Evolutionary conservation across 768 basidiomycete species (phyloP), one percentile per base, ranked within the genome.

Genomic region (Heimioporus sp.): DNA sequence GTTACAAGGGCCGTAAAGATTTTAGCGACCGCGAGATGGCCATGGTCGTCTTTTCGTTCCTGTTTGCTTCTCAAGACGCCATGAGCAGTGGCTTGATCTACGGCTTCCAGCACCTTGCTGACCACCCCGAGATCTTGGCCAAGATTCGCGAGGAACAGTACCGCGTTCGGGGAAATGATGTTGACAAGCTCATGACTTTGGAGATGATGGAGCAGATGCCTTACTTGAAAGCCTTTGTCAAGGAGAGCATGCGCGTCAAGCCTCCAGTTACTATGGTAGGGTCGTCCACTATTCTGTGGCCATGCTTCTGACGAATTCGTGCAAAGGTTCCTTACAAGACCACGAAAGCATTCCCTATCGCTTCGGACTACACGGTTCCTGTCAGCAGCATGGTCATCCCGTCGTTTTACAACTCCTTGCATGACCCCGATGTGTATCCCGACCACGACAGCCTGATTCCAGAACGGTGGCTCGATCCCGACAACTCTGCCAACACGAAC

Each of bases 61-160:
- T 99, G 48, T 98, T 98, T 63, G 97, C 92, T 2, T 89, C 86
- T 21, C 92, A 97, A 75, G 97, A 99, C 67, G 97, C 97, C 43
- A 98, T 99, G 97, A 92, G 91, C 67, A 93, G 90, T 54, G 95
- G 94, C 45, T 75, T 98, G 62, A 93, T 97, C 64, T 98, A 92
- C 69, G 88, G 85, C 36, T 97, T 98, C 83, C 97, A 99, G 72
- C 92, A 95, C 70, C 79, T 97, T 35, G 91, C 90, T 40, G 97
- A 98, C 70, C 79, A 91, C 66, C 96, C 96, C 1, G 88, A 93
- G 21, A 74, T 97, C 48, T 72, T 96, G 59, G 83, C 81, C 35
- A 98, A 96, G 73, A 81, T 98, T 56, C 82, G 89, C 48, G 90
- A 87, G 60, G 97, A 99, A 73, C 95, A 98, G 70, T 83, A 87